Conservation (phyloP, 345 rosid species). For the Brassica incana region DNA sequence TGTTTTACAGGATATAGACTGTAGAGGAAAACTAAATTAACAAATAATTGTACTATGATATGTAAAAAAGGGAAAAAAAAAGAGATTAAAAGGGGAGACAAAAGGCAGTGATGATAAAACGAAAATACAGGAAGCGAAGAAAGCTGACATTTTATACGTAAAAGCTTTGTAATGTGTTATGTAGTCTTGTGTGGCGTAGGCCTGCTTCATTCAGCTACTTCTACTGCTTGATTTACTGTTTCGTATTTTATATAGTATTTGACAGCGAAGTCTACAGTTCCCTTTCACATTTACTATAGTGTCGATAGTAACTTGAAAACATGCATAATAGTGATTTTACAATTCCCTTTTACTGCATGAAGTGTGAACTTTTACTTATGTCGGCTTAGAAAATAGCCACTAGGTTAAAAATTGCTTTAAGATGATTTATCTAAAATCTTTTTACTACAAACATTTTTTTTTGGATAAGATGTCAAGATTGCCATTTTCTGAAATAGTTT, state of each 20-base stretch:
- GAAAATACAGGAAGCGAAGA: constrained; percentile 30
- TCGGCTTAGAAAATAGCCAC: neutral
- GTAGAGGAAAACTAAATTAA: constrained; percentile 3
- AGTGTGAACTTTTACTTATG: neutral
- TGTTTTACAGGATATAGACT: neutral
- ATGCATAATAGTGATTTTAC: neutral
- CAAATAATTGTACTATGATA: constrained; percentile 33
- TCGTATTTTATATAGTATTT: constrained; percentile 11
- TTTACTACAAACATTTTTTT: neutral
- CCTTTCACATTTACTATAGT: constrained; percentile 28
- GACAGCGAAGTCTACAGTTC: constrained; percentile 20
- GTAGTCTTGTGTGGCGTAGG: constrained; percentile 32
- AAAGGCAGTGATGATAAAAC: constrained; percentile 28
- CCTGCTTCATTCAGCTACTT: constrained; percentile 31
- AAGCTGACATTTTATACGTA: constrained; percentile 38
- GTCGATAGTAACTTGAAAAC: neutral
- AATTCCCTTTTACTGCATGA: neutral
- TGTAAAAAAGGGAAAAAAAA: neutral
- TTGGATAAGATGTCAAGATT: too few relatives aligned
- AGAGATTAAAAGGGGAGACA: constrained; percentile 21
- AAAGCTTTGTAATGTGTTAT: constrained; percentile 26
- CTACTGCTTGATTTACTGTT: constrained; percentile 26
- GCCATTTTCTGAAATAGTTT: too few relatives aligned
- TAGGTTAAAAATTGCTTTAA: neutral
- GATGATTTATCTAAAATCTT: neutral